Conservation (phyloP, 2,329 filamentous ascomycete species). For the Talaromyces sp. region DNA sequence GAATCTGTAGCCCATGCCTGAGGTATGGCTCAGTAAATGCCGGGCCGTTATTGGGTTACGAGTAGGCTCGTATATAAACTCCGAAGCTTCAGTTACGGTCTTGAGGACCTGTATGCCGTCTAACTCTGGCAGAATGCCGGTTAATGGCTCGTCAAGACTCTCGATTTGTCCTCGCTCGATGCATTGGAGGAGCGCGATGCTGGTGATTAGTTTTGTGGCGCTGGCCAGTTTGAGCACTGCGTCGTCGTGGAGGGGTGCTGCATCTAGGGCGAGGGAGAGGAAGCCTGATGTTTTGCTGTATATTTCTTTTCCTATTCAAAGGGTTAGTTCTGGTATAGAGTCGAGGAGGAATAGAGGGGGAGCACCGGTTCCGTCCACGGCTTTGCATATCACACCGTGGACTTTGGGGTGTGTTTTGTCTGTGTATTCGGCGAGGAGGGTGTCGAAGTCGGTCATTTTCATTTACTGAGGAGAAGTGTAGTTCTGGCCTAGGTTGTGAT, state of each 20-base stretch:
- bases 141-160: neutral
- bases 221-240: neutral
- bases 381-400: constrained; percentile 2
- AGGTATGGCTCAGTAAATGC: neutral
- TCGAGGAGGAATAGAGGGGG: neutral
- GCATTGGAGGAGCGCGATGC: neutral
- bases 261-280: neutral
- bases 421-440: neutral
- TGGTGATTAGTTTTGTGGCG: neutral
- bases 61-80: neutral
- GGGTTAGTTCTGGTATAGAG: neutral
- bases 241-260: neutral
- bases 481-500: neutral
- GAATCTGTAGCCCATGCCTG: neutral
- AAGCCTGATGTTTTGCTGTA: neutral
- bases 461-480: neutral
- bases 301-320: neutral
- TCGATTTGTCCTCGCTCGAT: neutral
- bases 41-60: neutral
- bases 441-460: neutral
- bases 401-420: neutral
- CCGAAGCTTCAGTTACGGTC: neutral
- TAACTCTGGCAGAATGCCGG: neutral
- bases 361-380: neutral
- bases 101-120: neutral